A percentile compares a stretch with the other conserved stretches of the same genome.
Evolutionary conservation across 768 basidiomycete genomes (phyloP).

Genomic region (Panellus pusillus): DNA sequence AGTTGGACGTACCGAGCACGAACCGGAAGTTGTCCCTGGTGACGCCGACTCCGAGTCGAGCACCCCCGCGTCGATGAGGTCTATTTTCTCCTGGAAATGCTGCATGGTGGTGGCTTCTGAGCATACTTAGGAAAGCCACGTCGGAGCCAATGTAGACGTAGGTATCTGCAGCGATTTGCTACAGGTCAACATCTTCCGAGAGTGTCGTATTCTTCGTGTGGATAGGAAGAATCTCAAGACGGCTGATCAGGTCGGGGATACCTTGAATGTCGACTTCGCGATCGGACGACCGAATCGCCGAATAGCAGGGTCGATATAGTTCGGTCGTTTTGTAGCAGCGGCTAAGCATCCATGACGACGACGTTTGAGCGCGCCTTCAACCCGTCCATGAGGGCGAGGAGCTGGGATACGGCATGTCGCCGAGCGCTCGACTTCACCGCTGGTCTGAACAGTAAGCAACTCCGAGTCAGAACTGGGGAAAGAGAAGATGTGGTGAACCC

Average conservation of each 20-base stretch:
- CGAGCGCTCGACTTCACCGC: no score
- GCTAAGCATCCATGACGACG: no score
- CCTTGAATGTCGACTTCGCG: slow-evolving; percentile 99
- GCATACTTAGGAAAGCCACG: slow-evolving; percentile 92
- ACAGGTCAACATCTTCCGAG: slow-evolving; percentile 93
- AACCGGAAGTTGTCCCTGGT: no score
- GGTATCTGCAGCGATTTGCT: slow-evolving; percentile 99
- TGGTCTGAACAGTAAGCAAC: no score
- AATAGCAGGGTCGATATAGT: no score
- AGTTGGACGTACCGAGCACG: no score
- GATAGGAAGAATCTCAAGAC: slow-evolving; percentile 97
- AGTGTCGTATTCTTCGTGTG: slow-evolving; percentile 99
- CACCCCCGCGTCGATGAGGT: slow-evolving; percentile 95
- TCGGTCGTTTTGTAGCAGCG: no score
- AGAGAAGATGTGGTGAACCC: no score
- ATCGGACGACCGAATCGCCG: slow-evolving; percentile 98
- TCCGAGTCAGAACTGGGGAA: no score
- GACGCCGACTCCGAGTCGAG: slow-evolving; percentile 97
- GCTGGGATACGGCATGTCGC: no score
- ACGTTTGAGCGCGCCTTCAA: no score
- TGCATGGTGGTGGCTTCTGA: slow-evolving; percentile 99
- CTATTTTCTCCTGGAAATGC: slow-evolving; percentile 99
- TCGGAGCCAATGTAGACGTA: slow-evolving; percentile 99
- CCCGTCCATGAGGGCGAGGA: no score
- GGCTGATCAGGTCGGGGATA: slow-evolving; percentile 98